Conservation (phyloP, 2,329 filamentous ascomycete genomes). For the Karstenula rhodostoma region DNA sequence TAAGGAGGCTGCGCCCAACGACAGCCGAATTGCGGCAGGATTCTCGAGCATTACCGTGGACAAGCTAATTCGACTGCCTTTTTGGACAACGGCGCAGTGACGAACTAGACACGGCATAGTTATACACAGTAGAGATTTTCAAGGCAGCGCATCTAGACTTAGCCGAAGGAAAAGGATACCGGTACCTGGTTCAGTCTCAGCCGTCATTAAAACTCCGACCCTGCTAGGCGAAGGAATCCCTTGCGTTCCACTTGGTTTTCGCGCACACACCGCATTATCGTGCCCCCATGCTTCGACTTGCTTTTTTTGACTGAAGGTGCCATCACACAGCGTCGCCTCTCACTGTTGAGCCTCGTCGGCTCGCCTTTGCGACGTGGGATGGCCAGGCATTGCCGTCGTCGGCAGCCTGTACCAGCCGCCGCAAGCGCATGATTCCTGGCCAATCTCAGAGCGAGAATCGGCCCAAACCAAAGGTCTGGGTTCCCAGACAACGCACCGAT, state of each 20-base stretch:
- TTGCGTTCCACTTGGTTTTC: neutral
- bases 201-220: neutral
- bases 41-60: conserved; percentile 45
- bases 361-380: conserved; percentile 27
- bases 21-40: conserved; percentile 45
- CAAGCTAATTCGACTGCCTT: conserved; percentile 38
- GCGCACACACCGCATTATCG: neutral
- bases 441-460: conserved; percentile 31
- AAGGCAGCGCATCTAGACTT: too few relatives aligned
- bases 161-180: neutral
- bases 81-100: conserved; percentile 37
- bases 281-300: conserved; percentile 1
- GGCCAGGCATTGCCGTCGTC: neutral
- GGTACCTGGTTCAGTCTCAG: neutral
- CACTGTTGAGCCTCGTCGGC: conserved; percentile 10
- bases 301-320: neutral
- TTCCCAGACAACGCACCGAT: conserved; percentile 36
- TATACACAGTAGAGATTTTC: neutral
- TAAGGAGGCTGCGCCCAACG: conserved; percentile 28
- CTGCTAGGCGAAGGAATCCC: conserved; percentile 4
- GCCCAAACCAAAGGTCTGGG: conserved; percentile 43
- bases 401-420: conserved; percentile 27
- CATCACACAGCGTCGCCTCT: neutral
- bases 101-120: neutral
- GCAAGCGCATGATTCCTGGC: conserved; percentile 35